A percentile compares a stretch with the other conserved stretches of the same genome.
Evolutionary conservation across 768 basidiomycete species (phyloP).

Genomic region (Termitomyces sp.): DNA sequence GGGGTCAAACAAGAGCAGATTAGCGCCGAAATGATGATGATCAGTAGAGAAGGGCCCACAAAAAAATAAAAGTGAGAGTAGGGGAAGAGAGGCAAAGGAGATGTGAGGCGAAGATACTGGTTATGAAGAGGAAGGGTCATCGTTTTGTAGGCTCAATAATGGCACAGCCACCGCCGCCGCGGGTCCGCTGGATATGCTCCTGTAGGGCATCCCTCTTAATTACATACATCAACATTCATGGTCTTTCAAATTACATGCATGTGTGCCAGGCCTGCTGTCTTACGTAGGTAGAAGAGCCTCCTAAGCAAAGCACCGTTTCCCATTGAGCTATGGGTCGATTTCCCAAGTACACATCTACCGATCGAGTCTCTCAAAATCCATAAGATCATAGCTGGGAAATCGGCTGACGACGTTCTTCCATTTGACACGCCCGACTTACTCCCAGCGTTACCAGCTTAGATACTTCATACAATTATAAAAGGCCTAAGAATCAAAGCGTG

Average conservation of each 20-base stretch:
- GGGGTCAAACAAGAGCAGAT: neutral
- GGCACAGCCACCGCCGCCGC: slow-evolving; percentile 18
- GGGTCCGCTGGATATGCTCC: slow-evolving; percentile 4
- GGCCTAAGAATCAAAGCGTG: slow-evolving; percentile 7
- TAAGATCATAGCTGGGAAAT: neutral
- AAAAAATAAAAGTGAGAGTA: slow-evolving; percentile 12
- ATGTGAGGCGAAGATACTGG: slow-evolving; percentile 9
- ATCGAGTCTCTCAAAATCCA: neutral
- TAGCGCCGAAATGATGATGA: neutral
- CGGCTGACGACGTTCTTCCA: slow-evolving; percentile 15
- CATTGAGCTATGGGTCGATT: neutral
- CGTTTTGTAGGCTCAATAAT: slow-evolving; percentile 10
- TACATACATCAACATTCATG: slow-evolving; percentile 10
- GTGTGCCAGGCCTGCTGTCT: neutral
- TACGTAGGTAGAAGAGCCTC: neutral
- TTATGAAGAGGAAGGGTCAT: slow-evolving; percentile 10
- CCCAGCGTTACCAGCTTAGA: slow-evolving; percentile 2
- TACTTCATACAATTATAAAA: neutral
- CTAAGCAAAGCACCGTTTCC: neutral
- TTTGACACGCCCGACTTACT: slow-evolving; percentile 8
- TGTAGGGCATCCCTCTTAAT: neutral
- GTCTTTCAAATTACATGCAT: slow-evolving; percentile 3
- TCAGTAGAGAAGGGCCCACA: slow-evolving; percentile 16
- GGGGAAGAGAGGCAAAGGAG: slow-evolving; percentile 11
- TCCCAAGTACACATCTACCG: neutral